These are phyloP conservation scores for Leccinum broughii DNA, from an alignment of 768 basidiomycete genomes.

Conservation along the genomic window DNA sequence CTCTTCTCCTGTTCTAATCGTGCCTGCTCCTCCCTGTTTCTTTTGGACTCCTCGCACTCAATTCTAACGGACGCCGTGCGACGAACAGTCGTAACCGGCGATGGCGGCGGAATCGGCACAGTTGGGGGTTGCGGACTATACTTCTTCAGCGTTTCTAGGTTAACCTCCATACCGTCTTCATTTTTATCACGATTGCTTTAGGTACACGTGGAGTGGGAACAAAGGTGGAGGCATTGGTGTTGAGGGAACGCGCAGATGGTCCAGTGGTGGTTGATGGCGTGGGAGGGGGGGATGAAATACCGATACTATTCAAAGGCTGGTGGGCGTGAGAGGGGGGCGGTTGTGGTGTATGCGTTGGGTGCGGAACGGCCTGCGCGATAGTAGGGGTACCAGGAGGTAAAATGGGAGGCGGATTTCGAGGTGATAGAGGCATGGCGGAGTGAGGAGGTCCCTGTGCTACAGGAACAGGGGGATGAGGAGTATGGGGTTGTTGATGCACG, in stretches of 20 bases:
- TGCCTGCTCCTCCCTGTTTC: conserved; percentile 47
- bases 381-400: conserved; percentile 73
- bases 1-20: conserved; percentile 41
- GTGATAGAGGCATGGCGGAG: conserved; percentile 63
- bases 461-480: conserved; percentile 39
- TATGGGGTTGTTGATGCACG: conserved; percentile 43
- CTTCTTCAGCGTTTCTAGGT: conserved; percentile 55
- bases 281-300: conserved; percentile 52
- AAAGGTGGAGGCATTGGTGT: too few species aligned
- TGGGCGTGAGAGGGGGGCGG: conserved; percentile 44
- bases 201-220: too few species aligned
- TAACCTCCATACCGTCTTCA: conserved; percentile 64
- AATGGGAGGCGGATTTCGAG: conserved; percentile 55
- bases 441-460: conserved; percentile 46
- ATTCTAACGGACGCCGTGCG: conserved; percentile 51
- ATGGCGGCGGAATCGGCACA: conserved; percentile 41
- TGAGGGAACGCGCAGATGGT: too few species aligned
- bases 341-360: conserved; percentile 46
- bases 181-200: conserved; percentile 58
- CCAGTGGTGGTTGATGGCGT: too few species aligned
- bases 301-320: conserved; percentile 46
- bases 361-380: conserved; percentile 55
- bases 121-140: conserved; percentile 42
- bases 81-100: conserved; percentile 27
- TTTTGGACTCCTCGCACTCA: conserved; percentile 60